Base-by-base conservation (phyloP, 495 filamentous ascomycete genomes). In the Aspergillus bertholletiae region DNA sequence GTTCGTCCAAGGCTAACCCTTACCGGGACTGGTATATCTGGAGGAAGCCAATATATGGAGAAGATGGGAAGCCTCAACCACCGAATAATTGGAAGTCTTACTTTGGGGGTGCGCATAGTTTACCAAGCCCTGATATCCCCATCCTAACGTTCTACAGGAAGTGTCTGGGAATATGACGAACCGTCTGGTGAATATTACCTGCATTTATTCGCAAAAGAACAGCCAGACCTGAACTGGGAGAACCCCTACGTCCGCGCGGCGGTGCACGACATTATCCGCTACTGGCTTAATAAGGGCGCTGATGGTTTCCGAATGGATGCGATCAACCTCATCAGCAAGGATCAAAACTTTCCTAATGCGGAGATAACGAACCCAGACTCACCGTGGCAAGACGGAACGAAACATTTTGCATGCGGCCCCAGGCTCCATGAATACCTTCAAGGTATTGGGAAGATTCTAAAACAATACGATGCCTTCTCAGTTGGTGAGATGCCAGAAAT, bases 201-300 rank as follows among this genome's bases (percentile, higher is more conserved):
- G 1, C 80, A 82, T 54, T 71, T 88, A 7, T 88, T 87, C 53
- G 73, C 81, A 1, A 65, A 73, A 12, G 69, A 80, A 44, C 84
- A 88, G 61, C 85, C 87, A 5, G 86, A 89, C 58, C 74, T 89
- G 13, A 89, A 89, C 67, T 89, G 85, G 84, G 84, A 88, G 54
- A 82, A 79, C 27, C 71, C 72, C 6, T 76, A 71, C 13, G 74
- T 80, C 7, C 73, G 85, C 0, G 64, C 74, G 28, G 84, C 85
- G 1, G 81, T 88, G 15, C 81, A 84, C 55, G 74, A 81, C 27
- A 70, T 79, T 23, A 84, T 89, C 76, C 61, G 73, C 15, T 88
- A 86, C 67, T 89, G 87, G 86, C 75, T 87, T 0, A 71, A 84
- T 27, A 79, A 74, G 21, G 82, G 81, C 1, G 76, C 81, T 3